These are phyloP conservation scores for Euphorbia pulcherrima DNA, from an alignment of 345 rosid genomes.

Conservation along the genomic window DNA sequence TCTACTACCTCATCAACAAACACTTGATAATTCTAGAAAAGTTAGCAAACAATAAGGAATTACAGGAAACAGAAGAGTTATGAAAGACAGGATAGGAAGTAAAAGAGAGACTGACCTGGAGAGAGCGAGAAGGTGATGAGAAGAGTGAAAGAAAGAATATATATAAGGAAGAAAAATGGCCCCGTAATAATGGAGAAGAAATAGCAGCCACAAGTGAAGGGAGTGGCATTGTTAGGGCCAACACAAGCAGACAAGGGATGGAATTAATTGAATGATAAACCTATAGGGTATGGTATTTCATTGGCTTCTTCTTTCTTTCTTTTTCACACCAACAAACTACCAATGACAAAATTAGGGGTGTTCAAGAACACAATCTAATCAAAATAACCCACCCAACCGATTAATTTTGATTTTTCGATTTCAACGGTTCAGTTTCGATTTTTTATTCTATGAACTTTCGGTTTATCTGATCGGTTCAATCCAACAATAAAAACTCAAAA, in stretches of 20 bases:
- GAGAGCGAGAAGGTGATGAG: neutral
- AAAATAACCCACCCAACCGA: too few relatives aligned
- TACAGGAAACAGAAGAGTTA: neutral
- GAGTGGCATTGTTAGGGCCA: conserved; percentile 19
- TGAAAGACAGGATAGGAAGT: neutral
- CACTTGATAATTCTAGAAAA: neutral
- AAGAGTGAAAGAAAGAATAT: too few relatives aligned
- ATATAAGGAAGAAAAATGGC: neutral
- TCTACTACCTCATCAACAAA: neutral
- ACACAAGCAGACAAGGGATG: neutral
- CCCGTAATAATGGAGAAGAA: neutral
- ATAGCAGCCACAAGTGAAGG: conserved; percentile 19
- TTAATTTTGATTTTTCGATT: too few relatives aligned
- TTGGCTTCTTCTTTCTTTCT: neutral
- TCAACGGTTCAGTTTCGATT: too few relatives aligned
- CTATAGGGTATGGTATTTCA: neutral
- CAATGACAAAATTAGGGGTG: too few relatives aligned
- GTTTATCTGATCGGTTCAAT: too few relatives aligned
- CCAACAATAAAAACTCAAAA: too few relatives aligned
- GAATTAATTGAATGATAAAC: neutral
- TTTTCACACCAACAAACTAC: too few relatives aligned
- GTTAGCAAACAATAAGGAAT: neutral
- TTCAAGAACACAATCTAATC: too few relatives aligned
- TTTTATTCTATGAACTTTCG: too few relatives aligned
- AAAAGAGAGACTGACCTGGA: conserved; percentile 2